Evolutionary conservation across 2,329 filamentous ascomycete genomes (phyloP), one percentile per base, ranked within the genome.

Genomic region (Penicillium sp.): DNA sequence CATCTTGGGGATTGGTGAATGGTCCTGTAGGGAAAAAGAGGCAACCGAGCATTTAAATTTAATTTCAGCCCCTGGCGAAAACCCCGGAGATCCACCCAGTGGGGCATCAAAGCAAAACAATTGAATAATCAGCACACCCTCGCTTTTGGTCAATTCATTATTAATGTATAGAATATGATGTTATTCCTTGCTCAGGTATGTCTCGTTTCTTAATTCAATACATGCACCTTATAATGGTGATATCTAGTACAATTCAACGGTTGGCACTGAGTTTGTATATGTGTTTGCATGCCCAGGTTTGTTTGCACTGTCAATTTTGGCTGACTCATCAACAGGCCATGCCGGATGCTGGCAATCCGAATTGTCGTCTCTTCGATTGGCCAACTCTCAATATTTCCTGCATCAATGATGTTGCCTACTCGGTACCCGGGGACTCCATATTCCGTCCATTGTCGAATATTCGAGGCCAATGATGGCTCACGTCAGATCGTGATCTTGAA

Each of bases 261-360:
- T 47, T 14, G 18, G 6, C 20, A 24, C 13, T 42, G 22, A 13
- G 20, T 26, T 14, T n/a, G 18, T 45, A 22, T 1, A 20, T 48
- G 20, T 18, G 43, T 48, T 48, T 48, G 43, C 8, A 14, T 26
- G 9, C n/a, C n/a, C n/a, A n/a, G n/a, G n/a, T n/a, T n/a, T 26
- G 24, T 56, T 52, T 56, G 48, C 34, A 40, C 3, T 56, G 35
- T 52, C 46, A 40, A 29, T n/a, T 8, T 37, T 31, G 11, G 8
- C 31, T 50, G 51, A 42, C 16, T 14, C 20, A 46, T 50, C 22
- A 51, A 61, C 63, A 65, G 58, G 58, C 63, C 63, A 65, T 65
- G 37, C 52, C 63, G 63, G 63, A 65, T 62, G 51, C 47, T 40
- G 29, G 4, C 57, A 63, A 56, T 56, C 63, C 63, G 63, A 61